Evolutionary conservation across 169 alveolate species (phyloP), one percentile per base, ranked within the genome.

Genomic region (Cryptosporidium tyzzeri): DNA sequence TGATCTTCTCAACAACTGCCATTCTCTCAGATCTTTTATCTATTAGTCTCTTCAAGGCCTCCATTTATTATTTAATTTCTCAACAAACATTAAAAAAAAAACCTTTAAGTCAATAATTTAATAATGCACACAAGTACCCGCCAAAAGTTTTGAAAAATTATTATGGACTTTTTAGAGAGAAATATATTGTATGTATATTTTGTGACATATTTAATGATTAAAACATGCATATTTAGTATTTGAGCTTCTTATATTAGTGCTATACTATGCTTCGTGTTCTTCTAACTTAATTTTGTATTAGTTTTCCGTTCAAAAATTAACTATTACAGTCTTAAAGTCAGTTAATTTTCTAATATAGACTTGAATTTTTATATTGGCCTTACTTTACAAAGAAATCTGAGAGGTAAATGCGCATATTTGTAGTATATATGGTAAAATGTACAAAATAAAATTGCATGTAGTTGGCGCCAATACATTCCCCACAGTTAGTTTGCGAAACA

Each of bases 81-180:
- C 14, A 55, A 55, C 8, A 1, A 31, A 31, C 35, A 55, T 10
- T 5, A 23, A 55, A n/a, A n/a, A 55, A 55, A 23, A 53, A 4
- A 1, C 67, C 35, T 51, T 53, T 2, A 12, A 53, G 44, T 37
- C 44, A 37, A n/a, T 9, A 55, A 16, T 55, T 26, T 23, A 26
- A 21, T 55, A 48, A 48, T 69, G 31, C 84, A 70, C 84, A 70
- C 84, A 29, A 5, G 1, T 18, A 18, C 58, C 84, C 84, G 84
- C 84, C 84, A 67, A 29, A 33, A 48, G 21, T 12, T 3, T 48
- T 12, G 14, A 48, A 48, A 48, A 48, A 14, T 48, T 2, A 3
- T 45, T 48, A 3, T 48, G 8, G 9, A 48, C 1, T 48, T 48
- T 3, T 14, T 1, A 48, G 7, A 21, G 21, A 3, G 21, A 48